Percentiles rank a stretch among this genome's conserved stretches.
phyloP scores from a whole-genome alignment of 202 grass and related monocot genomes.

The Carex arenaria region DNA sequence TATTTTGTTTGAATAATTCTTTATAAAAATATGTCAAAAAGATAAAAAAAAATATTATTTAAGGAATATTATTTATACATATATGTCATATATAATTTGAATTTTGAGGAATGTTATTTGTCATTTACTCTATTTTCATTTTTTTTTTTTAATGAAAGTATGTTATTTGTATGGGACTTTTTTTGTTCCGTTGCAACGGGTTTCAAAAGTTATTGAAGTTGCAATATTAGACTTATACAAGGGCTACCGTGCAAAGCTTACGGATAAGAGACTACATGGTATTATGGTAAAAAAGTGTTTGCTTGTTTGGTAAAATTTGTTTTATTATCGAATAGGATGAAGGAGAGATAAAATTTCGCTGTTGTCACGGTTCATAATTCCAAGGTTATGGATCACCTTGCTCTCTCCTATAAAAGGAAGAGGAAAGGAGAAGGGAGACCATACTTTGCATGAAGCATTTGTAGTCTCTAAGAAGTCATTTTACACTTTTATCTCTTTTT shows the following conservation, averaged over 20 bases:
- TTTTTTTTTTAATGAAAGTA: no score
- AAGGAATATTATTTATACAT: no score
- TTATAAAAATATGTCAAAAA: no score
- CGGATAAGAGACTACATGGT: not conserved
- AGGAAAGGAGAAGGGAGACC: not conserved
- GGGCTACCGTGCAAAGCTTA: not conserved
- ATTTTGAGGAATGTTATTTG: no score
- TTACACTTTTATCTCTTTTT: not conserved
- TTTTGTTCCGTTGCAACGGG: no score
- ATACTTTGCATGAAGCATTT: conserved; percentile 21
- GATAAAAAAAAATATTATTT: no score
- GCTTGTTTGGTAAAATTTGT: conserved; percentile 20
- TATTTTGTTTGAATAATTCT: no score
- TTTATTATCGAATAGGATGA: conserved; percentile 16
- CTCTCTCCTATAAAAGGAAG: conserved; percentile 34
- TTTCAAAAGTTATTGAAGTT: not conserved
- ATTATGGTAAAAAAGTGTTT: not conserved
- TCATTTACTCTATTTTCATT: no score
- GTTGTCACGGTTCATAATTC: conserved; percentile 16
- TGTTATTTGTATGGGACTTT: no score
- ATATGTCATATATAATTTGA: no score
- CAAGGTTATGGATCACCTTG: not conserved
- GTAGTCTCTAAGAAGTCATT: not conserved
- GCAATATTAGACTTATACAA: not conserved
- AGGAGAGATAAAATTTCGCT: conserved; percentile 11